Percentiles rank a stretch among this genome's conserved stretches.
Evolutionary conservation across 2,329 filamentous ascomycete species (phyloP).

Genomic region (Aspergillus quadrilineatus): DNA sequence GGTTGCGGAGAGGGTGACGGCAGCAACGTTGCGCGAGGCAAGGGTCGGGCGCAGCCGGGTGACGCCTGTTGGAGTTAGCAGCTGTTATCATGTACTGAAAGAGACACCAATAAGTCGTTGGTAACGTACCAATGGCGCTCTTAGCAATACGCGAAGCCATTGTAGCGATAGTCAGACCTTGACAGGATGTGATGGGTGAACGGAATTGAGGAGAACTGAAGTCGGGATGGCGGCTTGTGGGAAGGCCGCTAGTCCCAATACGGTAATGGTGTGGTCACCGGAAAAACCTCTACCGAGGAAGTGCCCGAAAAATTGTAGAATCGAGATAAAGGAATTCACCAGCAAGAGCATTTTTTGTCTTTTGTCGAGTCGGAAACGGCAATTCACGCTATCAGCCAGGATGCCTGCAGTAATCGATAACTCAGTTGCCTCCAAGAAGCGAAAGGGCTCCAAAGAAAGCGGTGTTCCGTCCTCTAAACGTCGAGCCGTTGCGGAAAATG

Average conservation of each 20-base stretch:
- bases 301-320: conserved; percentile 24
- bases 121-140: conserved; percentile 83
- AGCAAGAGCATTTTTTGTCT: neutral
- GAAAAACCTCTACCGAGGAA: conserved; percentile 36
- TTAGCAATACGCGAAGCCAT: conserved; percentile 98
- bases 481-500: conserved; percentile 49
- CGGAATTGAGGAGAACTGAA: conserved; percentile 42
- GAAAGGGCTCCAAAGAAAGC: conserved; percentile 39
- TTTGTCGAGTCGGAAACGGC: conserved; percentile 4
- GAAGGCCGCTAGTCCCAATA: conserved; percentile 36
- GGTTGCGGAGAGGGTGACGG: conserved; percentile 66
- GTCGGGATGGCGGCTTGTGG: conserved; percentile 41
- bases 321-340: neutral
- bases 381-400: conserved; percentile 27
- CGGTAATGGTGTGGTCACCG: conserved; percentile 27
- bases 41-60: conserved; percentile 83
- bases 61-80: conserved; percentile 65
- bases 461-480: conserved; percentile 43
- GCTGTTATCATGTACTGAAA: conserved; percentile 23
- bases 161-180: conserved; percentile 64
- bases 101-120: conserved; percentile 24
- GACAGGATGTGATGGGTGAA: conserved; percentile 42
- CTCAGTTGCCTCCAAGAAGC: conserved; percentile 37
- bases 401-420: conserved; percentile 31
- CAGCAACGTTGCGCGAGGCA: conserved; percentile 71